Conservation (phyloP, 208 protist genomes). For the Kentomonas sorsogonicus region DNA sequence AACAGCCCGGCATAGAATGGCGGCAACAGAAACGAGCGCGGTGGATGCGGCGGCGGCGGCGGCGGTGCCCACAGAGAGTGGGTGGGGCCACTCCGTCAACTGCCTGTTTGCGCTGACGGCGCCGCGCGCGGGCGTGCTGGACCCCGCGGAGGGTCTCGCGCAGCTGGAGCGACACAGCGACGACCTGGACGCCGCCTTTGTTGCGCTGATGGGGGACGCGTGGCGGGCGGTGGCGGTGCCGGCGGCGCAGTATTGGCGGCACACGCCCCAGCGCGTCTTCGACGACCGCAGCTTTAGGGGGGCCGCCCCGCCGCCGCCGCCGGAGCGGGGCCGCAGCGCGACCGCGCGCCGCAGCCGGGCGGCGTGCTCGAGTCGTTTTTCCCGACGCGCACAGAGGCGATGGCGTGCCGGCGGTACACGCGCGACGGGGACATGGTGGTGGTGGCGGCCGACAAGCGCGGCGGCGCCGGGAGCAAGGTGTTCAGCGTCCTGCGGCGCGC, state of each 20-base stretch:
- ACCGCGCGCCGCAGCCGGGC: slow-evolving; percentile 29
- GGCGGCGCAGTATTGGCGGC: slow-evolving; percentile 61
- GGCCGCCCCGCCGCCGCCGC: neutral
- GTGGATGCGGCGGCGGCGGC: neutral
- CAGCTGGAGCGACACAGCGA: slow-evolving; percentile 16
- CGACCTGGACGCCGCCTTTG: slow-evolving; percentile 28
- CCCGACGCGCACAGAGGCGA: slow-evolving; percentile 43
- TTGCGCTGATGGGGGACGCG: slow-evolving; percentile 27
- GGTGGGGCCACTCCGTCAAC: slow-evolving; percentile 22
- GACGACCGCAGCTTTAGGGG: neutral
- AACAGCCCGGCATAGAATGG: slow-evolving; percentile 7
- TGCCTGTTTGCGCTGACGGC: slow-evolving; percentile 59
- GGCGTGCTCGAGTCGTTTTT: slow-evolving; percentile 55
- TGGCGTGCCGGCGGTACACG: slow-evolving; percentile 41
- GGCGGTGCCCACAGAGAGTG: neutral
- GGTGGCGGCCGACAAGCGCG: slow-evolving; percentile 38
- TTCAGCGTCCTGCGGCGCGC: slow-evolving; percentile 51
- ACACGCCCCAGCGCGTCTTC: slow-evolving; percentile 12
- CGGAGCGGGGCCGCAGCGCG: neutral
- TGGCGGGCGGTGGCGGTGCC: slow-evolving; percentile 51
- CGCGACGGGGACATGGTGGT: slow-evolving; percentile 31
- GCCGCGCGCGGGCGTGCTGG: slow-evolving; percentile 45
- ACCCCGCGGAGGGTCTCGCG: slow-evolving; percentile 11
- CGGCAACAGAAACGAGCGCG: slow-evolving; percentile 2
- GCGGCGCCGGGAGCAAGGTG: slow-evolving; percentile 52